Base-by-base conservation (phyloP, 2,329 filamentous ascomycete species). In the Clarireedia homoeocarpa region DNA sequence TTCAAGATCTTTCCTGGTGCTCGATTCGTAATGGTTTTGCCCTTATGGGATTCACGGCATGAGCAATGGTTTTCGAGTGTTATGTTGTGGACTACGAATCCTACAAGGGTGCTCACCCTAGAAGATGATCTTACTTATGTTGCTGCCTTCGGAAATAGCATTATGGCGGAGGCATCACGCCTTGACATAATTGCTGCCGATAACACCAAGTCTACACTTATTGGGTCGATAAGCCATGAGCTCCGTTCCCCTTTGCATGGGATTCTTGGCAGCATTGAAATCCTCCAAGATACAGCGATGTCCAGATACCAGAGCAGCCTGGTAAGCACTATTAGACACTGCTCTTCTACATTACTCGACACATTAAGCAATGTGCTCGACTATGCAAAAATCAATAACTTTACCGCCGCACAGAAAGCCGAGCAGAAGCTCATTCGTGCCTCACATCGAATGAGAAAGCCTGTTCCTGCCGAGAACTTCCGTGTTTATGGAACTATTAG, bases 141-240 rank as follows among this genome's bases (percentile, higher is more conserved):
- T 36, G 63, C 65, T 17, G 71, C 72, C 10, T 76, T 77, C 55
- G 72, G 73, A 6, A 74, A 75, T 46, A 74, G 73, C 27, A 77
- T 75, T 51, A 82, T 82, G 73, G 74, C 74, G 12, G 77, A 83
- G 58, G 68, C 81, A 1, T 74, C 74, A 1, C 73, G 77, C 17
- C 69, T 81, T 30, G 76, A 81, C 51, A 76, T 76, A 1, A 63
- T 75, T 9, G 74, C 73, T 27, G 74, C 73, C 6, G 74, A 77
- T 54, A 71, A 69, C 6, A 75, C 77, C 17, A 82, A 82, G 61
- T 74, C 75, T 0, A 78, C 78, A 5, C 81, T 82, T 56, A 79
- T 83, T 36, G 77, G 76, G 1, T 80, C 75, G 26, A 80, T 83
- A 58, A 79, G 76, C 44, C 80, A 83, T 61, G 80, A 83, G 53